Conservation (phyloP, 2,329 filamentous ascomycete genomes). For the Hysterium pulicare region DNA sequence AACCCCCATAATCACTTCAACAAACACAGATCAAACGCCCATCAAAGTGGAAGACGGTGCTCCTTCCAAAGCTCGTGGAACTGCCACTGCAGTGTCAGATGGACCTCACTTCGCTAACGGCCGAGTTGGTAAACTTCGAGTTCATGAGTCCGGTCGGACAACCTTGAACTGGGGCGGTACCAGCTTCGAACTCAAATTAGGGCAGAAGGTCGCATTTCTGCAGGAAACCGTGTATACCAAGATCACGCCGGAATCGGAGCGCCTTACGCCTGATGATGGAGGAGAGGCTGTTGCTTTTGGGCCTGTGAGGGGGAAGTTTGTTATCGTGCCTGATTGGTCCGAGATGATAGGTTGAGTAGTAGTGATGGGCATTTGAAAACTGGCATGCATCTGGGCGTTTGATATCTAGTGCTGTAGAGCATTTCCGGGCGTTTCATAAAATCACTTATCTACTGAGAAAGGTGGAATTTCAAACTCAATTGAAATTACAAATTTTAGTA, state of each 20-base stretch:
- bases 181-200: constrained; percentile 56
- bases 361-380: not conserved
- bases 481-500: not conserved
- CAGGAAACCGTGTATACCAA: constrained; percentile 54
- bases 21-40: constrained; percentile 11
- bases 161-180: constrained; percentile 63
- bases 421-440: too few relatives aligned
- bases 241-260: constrained; percentile 31
- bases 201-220: constrained; percentile 55
- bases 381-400: not conserved
- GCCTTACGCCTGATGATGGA: constrained; percentile 31
- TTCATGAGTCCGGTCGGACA: constrained; percentile 60
- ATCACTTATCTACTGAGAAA: too few relatives aligned
- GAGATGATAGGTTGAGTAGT: constrained; percentile 42
- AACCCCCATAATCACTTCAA: constrained; percentile 14
- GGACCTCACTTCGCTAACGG: constrained; percentile 48
- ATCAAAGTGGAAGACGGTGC: constrained; percentile 33
- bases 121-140: constrained; percentile 57
- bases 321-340: constrained; percentile 60
- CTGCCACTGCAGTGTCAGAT: constrained; percentile 11
- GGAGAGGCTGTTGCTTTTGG: constrained; percentile 56
- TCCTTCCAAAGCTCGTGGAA: constrained; percentile 11
- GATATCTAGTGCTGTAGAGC: too few relatives aligned
- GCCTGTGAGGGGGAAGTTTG: constrained; percentile 62
- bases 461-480: not conserved